Evolutionary conservation across 805 yeast species (phyloP).

Genomic region (Kregervanrija delftensis): DNA sequence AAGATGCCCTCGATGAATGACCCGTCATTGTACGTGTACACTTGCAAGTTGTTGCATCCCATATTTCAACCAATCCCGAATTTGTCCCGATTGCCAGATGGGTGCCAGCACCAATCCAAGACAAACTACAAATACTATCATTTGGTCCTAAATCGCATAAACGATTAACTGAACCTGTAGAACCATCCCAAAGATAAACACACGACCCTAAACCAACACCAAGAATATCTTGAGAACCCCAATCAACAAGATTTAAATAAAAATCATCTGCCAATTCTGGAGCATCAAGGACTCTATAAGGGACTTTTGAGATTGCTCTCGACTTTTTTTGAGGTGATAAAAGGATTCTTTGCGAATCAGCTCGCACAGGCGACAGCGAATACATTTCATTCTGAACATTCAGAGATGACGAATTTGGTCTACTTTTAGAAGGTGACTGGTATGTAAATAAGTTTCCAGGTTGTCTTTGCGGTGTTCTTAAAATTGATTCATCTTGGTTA

Average conservation of each 20-base stretch:
- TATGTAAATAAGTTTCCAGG: slow-evolving; percentile 62
- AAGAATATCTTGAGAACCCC: slow-evolving; percentile 86
- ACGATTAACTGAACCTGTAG: slow-evolving; percentile 73
- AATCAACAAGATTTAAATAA: slow-evolving; percentile 84
- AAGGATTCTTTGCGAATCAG: slow-evolving; percentile 74
- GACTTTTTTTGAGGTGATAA: slow-evolving; percentile 78
- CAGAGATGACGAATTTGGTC: slow-evolving; percentile 53
- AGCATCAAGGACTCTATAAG: slow-evolving; percentile 90
- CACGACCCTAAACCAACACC: slow-evolving; percentile 88
- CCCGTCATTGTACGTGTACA: slow-evolving; percentile 91
- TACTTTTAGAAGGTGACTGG: slow-evolving; percentile 59
- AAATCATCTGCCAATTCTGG: slow-evolving; percentile 94
- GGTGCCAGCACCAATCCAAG: slow-evolving; percentile 93
- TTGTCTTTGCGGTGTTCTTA: slow-evolving; percentile 27
- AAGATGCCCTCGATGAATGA: slow-evolving; percentile 75
- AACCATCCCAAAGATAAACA: slow-evolving; percentile 88
- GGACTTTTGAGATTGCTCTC: slow-evolving; percentile 75
- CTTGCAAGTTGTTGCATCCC: slow-evolving; percentile 81
- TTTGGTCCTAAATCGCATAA: slow-evolving; percentile 62
- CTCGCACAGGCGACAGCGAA: slow-evolving; percentile 80
- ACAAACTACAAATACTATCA: slow-evolving; percentile 74
- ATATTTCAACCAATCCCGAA: slow-evolving; percentile 83
- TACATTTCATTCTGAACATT: slow-evolving; percentile 70
- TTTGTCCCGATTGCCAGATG: slow-evolving; percentile 91
- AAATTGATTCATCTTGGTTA: slow-evolving; percentile 14